Evolutionary conservation across 2,329 filamentous ascomycete genomes (phyloP), one percentile per base, ranked within the genome.

Genomic region (Ophiostoma tasmaniense): DNA sequence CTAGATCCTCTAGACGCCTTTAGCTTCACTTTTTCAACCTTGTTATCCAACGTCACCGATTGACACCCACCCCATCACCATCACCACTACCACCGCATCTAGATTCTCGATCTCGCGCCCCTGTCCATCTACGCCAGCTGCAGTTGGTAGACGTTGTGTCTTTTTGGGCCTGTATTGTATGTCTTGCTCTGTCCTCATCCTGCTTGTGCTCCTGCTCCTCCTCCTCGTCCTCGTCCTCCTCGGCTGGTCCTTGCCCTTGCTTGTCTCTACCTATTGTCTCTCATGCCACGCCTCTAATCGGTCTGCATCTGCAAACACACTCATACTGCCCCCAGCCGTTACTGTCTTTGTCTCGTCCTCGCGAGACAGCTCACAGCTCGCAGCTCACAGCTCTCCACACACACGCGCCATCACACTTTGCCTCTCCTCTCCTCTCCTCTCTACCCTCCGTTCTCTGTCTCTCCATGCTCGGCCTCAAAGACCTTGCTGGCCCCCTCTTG

Each of bases 11-110:
- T 61, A 28, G 13, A 61, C 42, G 55, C 52, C 28, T 59, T 59
- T 33, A 35, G 30, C 59, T 37, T 64, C 28, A 30, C 55, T 64
- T 62, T 62, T 62, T 64, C 59, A 64, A 64, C 59, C 59, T 64
- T 64, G 30, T 30, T 64, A 64, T 64, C 59, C 59, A 62, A 62
- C 55, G 25, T 62, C 55, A 62, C 55, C 55, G 28, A 33, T 35
- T 37, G 61, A 33, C 61, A 37, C 61, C 28, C 10, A 22, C 61
- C 61, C 33, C 20, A 64, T 35, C 55, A 30, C 61, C 33, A 64
- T 30, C 28, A 33, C 30, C 59, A 35, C 59, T 35, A 17, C 13
- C 55, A 30, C 25, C 10, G 14, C 55, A 61, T 61, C 22, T 55
- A 3, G 22, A 25, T 8, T 22, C 22, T 28, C 55, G 25, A 17